Evolutionary conservation across 805 yeast genomes (phyloP), one percentile per base, ranked within the genome.

Genomic region (Yamadazyma philogaea): DNA sequence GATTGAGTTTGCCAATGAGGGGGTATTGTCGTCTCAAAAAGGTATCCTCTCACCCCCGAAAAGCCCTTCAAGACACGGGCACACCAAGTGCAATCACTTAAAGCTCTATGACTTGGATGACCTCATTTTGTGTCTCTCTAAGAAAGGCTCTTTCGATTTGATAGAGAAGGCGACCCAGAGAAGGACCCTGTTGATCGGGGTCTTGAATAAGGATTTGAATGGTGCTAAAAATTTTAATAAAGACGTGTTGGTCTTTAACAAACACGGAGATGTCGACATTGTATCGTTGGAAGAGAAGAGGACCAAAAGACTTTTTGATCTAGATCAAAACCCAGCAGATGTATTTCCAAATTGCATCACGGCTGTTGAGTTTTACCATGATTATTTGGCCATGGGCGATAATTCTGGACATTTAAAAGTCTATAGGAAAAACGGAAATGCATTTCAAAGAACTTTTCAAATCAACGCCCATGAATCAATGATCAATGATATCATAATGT

Each of bases 381-480:
- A 50, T 2, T 57, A 64, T 3, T 42, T 74, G 2, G 51, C 71
- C 5, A 37, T 63, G 15, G 84, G 82, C 7, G 84, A 79, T 55
- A 72, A 71, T 39, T 68, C 61, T 45, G 83, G 84, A 0, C 53
- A 52, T 28, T 40, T 74, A 1, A 56, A 54, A 27, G 63, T 72
- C 28, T 30, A 66, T 7, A 47, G 55, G 22, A 37, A 37, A 30
- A 7, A 28, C n/a, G 34, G 30, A 7, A 8, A 19, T 2, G 14
- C 7, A 5, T 36, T 22, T 26, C 14, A 27, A 36, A 8, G 20
- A 1, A 49, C 57, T 1, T 21, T 49, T 50, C 59, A 55, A 6
- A 53, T 64, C 0, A 70, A 74, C 33, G 78, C 79, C 0, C 83
- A 80, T 48, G 74, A 77, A 18, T 75, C 79, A 6, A 59, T 75